Percentiles rank a stretch among this genome's conserved stretches.
Evolutionary conservation across 1,139 yeast species (phyloP).

Genomic region (Blastobotrys ciferrii): DNA sequence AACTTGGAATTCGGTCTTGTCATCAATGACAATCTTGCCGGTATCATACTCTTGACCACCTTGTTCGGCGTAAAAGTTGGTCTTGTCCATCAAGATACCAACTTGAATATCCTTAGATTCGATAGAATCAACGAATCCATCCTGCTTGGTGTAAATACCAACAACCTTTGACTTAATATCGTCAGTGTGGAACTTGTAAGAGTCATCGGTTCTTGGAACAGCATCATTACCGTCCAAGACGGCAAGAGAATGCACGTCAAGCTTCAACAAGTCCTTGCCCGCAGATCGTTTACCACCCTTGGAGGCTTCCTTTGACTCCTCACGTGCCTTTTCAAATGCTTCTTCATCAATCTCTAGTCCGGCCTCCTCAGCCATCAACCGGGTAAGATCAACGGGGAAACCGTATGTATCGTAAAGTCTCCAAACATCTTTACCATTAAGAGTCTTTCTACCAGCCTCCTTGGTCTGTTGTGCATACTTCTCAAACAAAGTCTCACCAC

Average conservation of each 20-base stretch:
- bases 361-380: conserved; percentile 98
- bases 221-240: conserved; percentile 40
- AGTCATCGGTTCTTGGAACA: conserved; percentile 83
- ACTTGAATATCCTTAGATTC: conserved; percentile 49
- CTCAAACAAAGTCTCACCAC: conserved; percentile 96
- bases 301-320: conserved; percentile 89
- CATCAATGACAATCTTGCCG: conserved; percentile 89
- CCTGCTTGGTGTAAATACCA: conserved; percentile 67
- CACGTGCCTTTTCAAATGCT: conserved; percentile 86
- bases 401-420: conserved; percentile 98
- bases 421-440: conserved; percentile 96
- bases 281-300: conserved; percentile 79
- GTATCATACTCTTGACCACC: conserved; percentile 99
- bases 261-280: conserved; percentile 59
- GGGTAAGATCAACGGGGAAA: conserved; percentile 96
- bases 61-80: conserved; percentile 96
- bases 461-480: conserved; percentile 84
- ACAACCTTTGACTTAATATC: conserved; percentile 46
- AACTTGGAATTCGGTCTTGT: conserved; percentile 80
- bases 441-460: conserved; percentile 67
- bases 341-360: conserved; percentile 89
- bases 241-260: conserved; percentile 87
- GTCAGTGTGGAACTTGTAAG: conserved; percentile 50
- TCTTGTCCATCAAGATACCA: conserved; percentile 81
- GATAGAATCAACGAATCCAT: conserved; percentile 49